Base-by-base conservation (phyloP, 164 flowering plant genomes). In the Kingdonia uniflora region DNA sequence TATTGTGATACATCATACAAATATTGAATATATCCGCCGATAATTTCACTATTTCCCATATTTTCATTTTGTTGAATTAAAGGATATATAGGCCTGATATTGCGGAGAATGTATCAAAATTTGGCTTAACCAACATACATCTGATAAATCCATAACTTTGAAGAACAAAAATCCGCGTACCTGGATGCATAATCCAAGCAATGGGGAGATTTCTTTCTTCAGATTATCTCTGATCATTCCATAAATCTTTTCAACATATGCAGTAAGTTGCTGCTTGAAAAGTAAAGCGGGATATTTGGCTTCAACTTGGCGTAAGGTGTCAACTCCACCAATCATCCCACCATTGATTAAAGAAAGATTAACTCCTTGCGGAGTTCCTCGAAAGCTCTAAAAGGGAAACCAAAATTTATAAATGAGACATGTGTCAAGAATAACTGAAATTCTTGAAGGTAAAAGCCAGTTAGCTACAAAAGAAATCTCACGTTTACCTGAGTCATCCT, bases 231-330 rank as follows among this genome's bases (percentile, higher is more conserved):
- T 74, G 46, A 94, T 94, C 92, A 94, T 81, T 68, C 99, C 99
- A 76, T 94, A 94, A 21, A 94, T 87, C 66, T 94, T 94, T 64
- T 94, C 99, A 19, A 94, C 95, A 68, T 82, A 94, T 22, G 99
- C 99, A 22, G 99, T 94, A 59, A 94, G 96, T 70, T 94, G 99
- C 68, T 89, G 99, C 60, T 94, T 94, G 72, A 94, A 94, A 64
- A 94, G 87, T 69, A 94, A 70, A 60, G 99, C 99, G 33, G 99
- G 99, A 58, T 94, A 94, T 63, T 89, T 94, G 64, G 99, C 99
- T 79, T 94, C 97, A 65, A 87, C 95, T 79, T 87, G 96, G 54
- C 84, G 74, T 62, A 84, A 65, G 25, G 77, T 56, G 39, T 89
- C 97, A 23, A 71, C 73, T 76, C 95, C 90, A 49, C 92, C 82